Evolutionary conservation across 2,329 filamentous ascomycete species (phyloP).

Genomic region (Colletotrichum paranaense): DNA sequence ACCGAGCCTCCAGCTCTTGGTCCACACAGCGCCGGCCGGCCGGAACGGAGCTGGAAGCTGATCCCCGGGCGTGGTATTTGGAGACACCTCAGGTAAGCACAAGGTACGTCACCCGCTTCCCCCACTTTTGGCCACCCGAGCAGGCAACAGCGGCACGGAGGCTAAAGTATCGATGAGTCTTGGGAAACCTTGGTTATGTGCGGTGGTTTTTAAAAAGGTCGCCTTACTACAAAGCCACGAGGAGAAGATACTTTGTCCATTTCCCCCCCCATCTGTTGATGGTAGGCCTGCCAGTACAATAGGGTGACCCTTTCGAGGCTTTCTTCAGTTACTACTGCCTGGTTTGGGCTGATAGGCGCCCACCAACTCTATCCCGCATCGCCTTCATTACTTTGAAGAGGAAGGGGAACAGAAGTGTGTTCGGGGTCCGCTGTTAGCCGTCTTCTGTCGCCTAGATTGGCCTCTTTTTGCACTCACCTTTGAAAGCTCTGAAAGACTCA

Average conservation of each 20-base stretch:
- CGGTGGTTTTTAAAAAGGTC: not conserved
- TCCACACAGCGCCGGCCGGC: not conserved
- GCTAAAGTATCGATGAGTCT: not conserved
- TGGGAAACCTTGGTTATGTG: not conserved
- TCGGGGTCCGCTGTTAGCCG: not conserved
- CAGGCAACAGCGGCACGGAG: not conserved
- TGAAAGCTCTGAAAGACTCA: not conserved
- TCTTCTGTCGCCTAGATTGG: not conserved
- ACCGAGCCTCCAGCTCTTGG: not conserved
- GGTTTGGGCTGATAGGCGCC: not conserved
- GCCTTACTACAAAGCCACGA: not conserved
- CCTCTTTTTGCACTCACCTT: not conserved
- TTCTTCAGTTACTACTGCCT: not conserved
- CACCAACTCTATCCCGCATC: not conserved
- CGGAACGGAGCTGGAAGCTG: not conserved
- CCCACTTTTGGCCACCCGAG: not conserved
- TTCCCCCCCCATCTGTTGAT: too few species aligned
- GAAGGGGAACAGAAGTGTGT: not conserved
- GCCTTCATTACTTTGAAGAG: not conserved
- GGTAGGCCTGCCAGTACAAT: not conserved
- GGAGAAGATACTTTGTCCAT: not conserved
- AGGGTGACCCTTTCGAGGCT: not conserved
- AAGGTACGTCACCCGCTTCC: not conserved
- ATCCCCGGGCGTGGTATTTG: not conserved
- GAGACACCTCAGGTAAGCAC: not conserved